Evolutionary conservation across 2,329 filamentous ascomycete species (phyloP), one percentile per base, ranked within the genome.

Genomic region (Botrytis medusae): DNA sequence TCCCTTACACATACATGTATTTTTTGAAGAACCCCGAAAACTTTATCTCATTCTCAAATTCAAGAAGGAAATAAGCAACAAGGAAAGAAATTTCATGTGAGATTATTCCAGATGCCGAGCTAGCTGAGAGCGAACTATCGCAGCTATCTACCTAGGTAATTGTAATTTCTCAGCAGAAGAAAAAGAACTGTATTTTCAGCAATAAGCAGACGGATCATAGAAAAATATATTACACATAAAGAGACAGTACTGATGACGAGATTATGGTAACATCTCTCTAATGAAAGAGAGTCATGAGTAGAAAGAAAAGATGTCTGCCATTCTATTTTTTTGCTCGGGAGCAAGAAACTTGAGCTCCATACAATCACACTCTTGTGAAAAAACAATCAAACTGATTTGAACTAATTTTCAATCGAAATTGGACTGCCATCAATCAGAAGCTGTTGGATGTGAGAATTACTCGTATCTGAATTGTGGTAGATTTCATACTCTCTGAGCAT

Each of bases 1-100:
- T 10, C 22, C 4, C 10, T 51, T 14, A 12, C 0, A n/a, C 25
- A 6, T 1, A 51, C 12, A 0, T 12, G n/a, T n/a, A n/a, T n/a
- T n/a, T 12, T 48, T 48, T 48, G 0, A 48, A 2, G 9, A 25
- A 25, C 1, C 46, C 22, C 22, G 22, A 14, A 14, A n/a, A 12
- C 1, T 10, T 1, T 2, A 51, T n/a, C 48, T 14, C 25, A 14
- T n/a, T 10, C 4, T 14, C 48, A n/a, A n/a, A n/a, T 6, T 10
- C 10, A 51, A 51, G 46, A 25, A 10, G 22, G 10, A 51, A 51
- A 54, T 16, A n/a, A 54, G 25, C 10, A 54, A 16, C 48, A 54
- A 54, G 16, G 48, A n/a, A 54, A n/a, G 2, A 7, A 25, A 25
- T 1, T 51, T 25, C 12, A n/a, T 7, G 6, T 14, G 48, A 16